phyloP scores from a whole-genome alignment of 495 filamentous ascomycete species.

The Podospora pseudoanserina region DNA sequence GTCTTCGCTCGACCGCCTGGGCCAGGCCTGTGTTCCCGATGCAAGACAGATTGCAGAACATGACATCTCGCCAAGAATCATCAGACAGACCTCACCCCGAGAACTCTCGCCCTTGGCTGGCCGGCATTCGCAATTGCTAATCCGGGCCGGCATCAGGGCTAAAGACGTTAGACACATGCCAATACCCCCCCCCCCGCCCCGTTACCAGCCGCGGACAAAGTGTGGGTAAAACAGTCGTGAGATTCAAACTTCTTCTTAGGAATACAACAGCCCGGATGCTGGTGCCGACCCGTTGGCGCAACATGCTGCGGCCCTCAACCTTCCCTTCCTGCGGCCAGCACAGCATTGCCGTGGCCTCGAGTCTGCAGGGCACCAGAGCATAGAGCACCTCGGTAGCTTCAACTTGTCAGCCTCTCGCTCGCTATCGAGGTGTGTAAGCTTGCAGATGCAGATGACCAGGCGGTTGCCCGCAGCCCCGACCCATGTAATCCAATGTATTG shows the following conservation, averaged over 20 bases:
- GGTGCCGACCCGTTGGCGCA: slow-evolving; percentile 20
- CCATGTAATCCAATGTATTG: slow-evolving; percentile 10
- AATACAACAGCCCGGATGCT: slow-evolving; percentile 12
- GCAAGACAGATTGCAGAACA: slow-evolving; percentile 10
- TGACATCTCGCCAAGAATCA: background rate
- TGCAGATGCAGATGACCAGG: background rate
- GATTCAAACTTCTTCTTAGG: slow-evolving; percentile 6
- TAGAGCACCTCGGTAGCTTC: slow-evolving; percentile 12
- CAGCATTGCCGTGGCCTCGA: slow-evolving; percentile 3
- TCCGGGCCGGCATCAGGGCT: slow-evolving; percentile 21
- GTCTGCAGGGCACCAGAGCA: slow-evolving; percentile 7
- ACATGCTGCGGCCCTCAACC: slow-evolving; percentile 9
- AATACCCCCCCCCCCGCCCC: background rate
- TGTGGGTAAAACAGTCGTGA: slow-evolving; percentile 28
- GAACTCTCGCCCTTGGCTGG: background rate
- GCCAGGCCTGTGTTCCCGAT: slow-evolving; percentile 5
- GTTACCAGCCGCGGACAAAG: background rate
- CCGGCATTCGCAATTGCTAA: slow-evolving; percentile 20
- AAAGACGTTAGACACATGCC: slow-evolving; percentile 11
- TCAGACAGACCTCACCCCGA: background rate
- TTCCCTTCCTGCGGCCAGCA: slow-evolving; percentile 5
- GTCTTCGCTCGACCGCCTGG: background rate
- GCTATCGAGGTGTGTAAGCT: background rate
- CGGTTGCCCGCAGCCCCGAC: background rate
- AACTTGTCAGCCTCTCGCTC: slow-evolving; percentile 1